Conservation (phyloP, 306 rosid genomes). For the Boehmeria nivea region DNA sequence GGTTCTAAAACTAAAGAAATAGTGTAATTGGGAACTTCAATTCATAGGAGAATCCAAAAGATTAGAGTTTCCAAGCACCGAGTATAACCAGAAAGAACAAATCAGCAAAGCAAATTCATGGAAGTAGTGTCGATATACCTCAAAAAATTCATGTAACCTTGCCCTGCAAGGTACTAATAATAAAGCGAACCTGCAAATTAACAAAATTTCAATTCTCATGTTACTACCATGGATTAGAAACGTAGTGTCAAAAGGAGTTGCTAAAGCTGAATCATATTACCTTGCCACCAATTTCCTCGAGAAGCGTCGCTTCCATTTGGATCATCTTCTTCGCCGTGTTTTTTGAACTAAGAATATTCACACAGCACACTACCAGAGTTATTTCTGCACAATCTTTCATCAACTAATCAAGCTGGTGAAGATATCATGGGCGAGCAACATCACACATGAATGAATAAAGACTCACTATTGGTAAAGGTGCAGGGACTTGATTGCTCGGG, state of each 20-base stretch:
- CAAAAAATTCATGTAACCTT: slow-evolving; percentile 24
- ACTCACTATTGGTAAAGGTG: slow-evolving; percentile 40
- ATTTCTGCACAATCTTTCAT: slow-evolving; percentile 5
- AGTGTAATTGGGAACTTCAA: too few relatives aligned
- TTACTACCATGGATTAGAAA: background rate
- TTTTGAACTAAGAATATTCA: slow-evolving; percentile 30
- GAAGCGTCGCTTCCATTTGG: slow-evolving; percentile 40
- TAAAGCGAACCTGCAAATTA: slow-evolving; percentile 49
- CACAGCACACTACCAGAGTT: background rate
- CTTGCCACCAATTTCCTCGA: slow-evolving; percentile 68
- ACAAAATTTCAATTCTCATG: slow-evolving; percentile 1
- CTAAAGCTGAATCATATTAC: slow-evolving; percentile 8
- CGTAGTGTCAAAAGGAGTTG: too few relatives aligned
- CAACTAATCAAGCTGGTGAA: slow-evolving; percentile 1
- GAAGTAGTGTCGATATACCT: slow-evolving; percentile 19
- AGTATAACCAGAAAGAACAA: too few relatives aligned
- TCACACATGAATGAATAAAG: slow-evolving; percentile 14
- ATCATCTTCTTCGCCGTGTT: slow-evolving; percentile 42
- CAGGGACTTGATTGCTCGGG: slow-evolving; percentile 28
- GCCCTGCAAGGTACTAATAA: slow-evolving; percentile 33
- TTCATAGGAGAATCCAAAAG: too few relatives aligned
- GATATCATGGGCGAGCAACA: background rate
- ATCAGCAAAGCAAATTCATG: too few relatives aligned
- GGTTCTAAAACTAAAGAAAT: too few relatives aligned
- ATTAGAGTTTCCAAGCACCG: too few relatives aligned